Percentiles rank a stretch among this genome's conserved stretches.
These are phyloP conservation scores for Dunaliella sp. DNA, from an alignment of 139 green algal species.

Conservation along the genomic window DNA sequence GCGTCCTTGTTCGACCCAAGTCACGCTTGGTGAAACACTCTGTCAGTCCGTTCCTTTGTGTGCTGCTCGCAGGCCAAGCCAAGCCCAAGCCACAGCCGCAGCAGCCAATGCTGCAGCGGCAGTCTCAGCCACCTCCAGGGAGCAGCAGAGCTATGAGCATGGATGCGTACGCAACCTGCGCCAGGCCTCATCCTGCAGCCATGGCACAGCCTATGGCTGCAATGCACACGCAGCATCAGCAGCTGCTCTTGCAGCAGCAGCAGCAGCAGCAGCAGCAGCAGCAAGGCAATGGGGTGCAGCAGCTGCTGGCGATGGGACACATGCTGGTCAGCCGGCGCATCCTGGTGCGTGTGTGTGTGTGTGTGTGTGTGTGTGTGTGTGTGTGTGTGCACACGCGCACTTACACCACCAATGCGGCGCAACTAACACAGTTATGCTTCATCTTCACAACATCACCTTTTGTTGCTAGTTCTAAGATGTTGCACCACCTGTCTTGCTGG, in stretches of 20 bases:
- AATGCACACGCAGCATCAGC: neutral
- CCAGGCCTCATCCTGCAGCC: neutral
- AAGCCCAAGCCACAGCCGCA: neutral
- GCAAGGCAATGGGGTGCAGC: constrained; percentile 6
- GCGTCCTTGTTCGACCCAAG: no score
- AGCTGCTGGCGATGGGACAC: constrained; percentile 2
- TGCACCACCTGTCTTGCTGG: no score
- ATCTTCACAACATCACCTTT: no score
- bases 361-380: no score
- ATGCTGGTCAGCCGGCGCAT: neutral
- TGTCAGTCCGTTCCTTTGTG: no score
- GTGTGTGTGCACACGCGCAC: no score
- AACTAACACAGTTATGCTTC: no score
- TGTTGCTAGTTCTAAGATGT: no score
- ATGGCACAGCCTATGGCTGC: neutral
- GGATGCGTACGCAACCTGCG: neutral
- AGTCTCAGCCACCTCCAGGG: neutral
- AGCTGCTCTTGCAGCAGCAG: constrained; percentile 2
- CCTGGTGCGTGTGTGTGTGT: neutral
- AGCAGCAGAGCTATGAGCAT: neutral
- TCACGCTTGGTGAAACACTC: no score
- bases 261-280: neutral
- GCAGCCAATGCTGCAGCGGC: neutral
- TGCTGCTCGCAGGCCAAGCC: neutral
- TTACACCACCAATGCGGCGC: no score